Conservation (phyloP, 106 monocot species). For the Amphibolis antarctica region DNA sequence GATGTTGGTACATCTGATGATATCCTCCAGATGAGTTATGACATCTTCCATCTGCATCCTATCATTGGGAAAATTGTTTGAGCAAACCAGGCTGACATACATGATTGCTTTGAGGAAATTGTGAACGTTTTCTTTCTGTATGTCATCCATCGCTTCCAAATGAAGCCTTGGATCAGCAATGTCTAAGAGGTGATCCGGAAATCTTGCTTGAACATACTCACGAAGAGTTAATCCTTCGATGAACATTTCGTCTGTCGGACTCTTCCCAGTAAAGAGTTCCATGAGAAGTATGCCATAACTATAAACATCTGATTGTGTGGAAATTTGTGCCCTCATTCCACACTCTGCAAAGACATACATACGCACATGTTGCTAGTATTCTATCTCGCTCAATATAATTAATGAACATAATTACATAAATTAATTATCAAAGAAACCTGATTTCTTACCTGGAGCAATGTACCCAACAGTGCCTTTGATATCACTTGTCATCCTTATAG, state of each 20-base stretch:
- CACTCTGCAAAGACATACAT: background rate
- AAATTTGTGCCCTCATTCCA: background rate
- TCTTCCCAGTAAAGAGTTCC: constrained; percentile 12
- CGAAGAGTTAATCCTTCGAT: background rate
- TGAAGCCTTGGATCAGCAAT: constrained; percentile 1
- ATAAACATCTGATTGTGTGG: constrained; percentile 5
- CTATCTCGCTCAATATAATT: too few relatives aligned
- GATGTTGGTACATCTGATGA: too few relatives aligned
- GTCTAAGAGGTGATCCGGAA: background rate
- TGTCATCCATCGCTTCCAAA: background rate
- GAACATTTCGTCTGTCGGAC: constrained; percentile 5
- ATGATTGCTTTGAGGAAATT: background rate
- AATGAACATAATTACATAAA: too few relatives aligned
- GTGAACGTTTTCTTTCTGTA: background rate
- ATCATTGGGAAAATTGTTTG: background rate
- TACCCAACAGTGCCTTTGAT: constrained; percentile 67
- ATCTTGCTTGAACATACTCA: background rate
- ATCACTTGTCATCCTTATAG: background rate
- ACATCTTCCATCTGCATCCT: background rate
- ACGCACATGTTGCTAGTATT: background rate
- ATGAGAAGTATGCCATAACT: constrained; percentile 13
- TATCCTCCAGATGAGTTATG: background rate
- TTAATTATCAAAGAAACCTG: background rate
- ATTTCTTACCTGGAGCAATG: constrained; percentile 47
- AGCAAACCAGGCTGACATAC: background rate